Evolutionary conservation across 257 asterid species (phyloP).

Genomic region (Avicennia marina): DNA sequence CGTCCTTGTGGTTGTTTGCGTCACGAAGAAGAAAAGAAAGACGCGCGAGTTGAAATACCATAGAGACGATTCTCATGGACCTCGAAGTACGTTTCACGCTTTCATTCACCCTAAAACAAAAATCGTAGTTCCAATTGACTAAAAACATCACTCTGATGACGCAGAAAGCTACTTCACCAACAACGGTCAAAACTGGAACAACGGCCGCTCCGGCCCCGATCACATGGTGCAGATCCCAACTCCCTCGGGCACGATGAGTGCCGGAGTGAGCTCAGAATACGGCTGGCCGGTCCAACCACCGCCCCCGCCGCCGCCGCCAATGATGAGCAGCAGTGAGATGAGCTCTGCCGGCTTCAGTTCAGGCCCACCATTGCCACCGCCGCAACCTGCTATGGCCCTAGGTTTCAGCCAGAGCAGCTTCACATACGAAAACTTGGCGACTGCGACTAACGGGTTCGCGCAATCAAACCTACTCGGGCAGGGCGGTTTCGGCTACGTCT

Average conservation of each 20-base stretch:
- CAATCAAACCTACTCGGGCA: conserved; percentile 50
- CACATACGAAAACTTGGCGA: conserved; percentile 47
- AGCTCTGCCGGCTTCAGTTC: conserved; percentile 51
- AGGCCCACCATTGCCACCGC: conserved; percentile 52
- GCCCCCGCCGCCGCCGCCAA: conserved; percentile 73
- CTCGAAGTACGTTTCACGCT: conserved; percentile 33
- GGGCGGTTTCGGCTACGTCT: conserved; percentile 70
- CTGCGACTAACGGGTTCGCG: conserved; percentile 45
- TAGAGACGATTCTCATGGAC: conserved; percentile 39
- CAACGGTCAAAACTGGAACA: conserved; percentile 36
- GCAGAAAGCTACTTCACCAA: conserved; percentile 41
- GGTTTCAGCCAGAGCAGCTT: conserved; percentile 48
- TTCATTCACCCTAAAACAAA: neutral
- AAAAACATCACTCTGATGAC: neutral
- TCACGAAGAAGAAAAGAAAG: conserved; percentile 47
- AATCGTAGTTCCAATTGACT: neutral
- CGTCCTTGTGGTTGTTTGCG: conserved; percentile 32
- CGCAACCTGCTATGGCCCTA: conserved; percentile 25
- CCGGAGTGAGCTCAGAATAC: conserved; percentile 56
- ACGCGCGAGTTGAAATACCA: conserved; percentile 48
- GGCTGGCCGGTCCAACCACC: conserved; percentile 50
- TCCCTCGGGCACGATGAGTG: conserved; percentile 29
- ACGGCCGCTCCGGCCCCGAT: conserved; percentile 23
- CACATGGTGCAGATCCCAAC: conserved; percentile 44
- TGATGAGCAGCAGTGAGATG: conserved; percentile 55